phyloP scores from a whole-genome alignment of 2,329 filamentous ascomycete genomes.

The Drechslerella coelobrocha region DNA sequence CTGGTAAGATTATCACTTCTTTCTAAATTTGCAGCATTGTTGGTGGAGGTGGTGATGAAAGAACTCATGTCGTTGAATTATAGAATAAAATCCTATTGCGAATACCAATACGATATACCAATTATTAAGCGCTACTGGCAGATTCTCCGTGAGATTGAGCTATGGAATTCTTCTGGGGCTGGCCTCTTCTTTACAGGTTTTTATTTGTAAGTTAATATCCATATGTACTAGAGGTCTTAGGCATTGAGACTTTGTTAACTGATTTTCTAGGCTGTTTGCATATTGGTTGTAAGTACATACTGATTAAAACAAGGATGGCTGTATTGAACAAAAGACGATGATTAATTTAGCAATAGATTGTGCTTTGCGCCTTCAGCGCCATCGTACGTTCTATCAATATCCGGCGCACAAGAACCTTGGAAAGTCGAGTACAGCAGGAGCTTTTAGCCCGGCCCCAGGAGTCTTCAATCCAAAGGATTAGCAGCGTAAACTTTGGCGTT shows the following conservation, averaged over 20 bases:
- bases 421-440: conserved; percentile 21
- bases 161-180: conserved; percentile 32
- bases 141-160: neutral
- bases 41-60: neutral
- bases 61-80: neutral
- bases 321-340: neutral
- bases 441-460: conserved; percentile 11
- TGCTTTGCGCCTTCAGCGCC: conserved; percentile 11
- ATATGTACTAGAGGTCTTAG: neutral
- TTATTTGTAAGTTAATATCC: conserved; percentile 34
- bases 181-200: conserved; percentile 23
- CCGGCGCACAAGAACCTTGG: conserved; percentile 8
- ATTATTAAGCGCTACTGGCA: too few relatives aligned
- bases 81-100: neutral
- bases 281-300: conserved; percentile 17
- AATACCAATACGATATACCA: neutral
- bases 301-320: neutral
- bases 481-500: conserved; percentile 46
- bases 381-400: conserved; percentile 9
- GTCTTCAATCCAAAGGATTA: conserved; percentile 4
- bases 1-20: neutral
- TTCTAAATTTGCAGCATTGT: neutral
- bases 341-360: neutral
- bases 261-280: conserved; percentile 9
- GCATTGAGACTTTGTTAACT: neutral